Evolutionary conservation across 352 stramenopile species (phyloP).

Genomic region (Pythium apleroticum): DNA sequence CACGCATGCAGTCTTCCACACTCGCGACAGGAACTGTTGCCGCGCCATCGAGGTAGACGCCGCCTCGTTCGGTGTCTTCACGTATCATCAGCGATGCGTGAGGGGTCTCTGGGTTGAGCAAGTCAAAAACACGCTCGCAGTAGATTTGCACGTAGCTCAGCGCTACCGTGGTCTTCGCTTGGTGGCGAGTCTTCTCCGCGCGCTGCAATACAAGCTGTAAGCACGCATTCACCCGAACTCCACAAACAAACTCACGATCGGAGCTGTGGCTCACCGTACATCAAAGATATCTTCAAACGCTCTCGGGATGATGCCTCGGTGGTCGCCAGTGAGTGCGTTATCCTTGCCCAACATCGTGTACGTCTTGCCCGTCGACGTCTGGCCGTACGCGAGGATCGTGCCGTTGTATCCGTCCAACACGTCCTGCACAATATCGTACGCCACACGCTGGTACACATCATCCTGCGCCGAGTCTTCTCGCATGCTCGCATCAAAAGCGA

Average conservation of each 20-base stretch:
- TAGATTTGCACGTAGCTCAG: constrained; percentile 83
- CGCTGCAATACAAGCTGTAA: not conserved
- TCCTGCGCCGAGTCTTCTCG: constrained; percentile 41
- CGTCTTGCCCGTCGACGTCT: constrained; percentile 66
- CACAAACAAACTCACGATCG: not conserved
- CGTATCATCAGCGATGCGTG: constrained; percentile 54
- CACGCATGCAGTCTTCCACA: constrained; percentile 45
- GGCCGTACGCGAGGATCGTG: constrained; percentile 70
- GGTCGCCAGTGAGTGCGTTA: constrained; percentile 33
- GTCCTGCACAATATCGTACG: constrained; percentile 55
- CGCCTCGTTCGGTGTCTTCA: constrained; percentile 58
- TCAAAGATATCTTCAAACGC: constrained; percentile 62
- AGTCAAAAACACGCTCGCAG: constrained; percentile 75
- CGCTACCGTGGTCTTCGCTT: constrained; percentile 45
- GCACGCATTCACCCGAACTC: not conserved
- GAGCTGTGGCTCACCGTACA: constrained; percentile 23
- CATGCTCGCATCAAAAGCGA: constrained; percentile 61
- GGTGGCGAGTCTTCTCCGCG: constrained; percentile 31
- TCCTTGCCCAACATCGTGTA: constrained; percentile 65
- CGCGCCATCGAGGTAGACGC: constrained; percentile 63
- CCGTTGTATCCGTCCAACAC: constrained; percentile 75
- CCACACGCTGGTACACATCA: constrained; percentile 49
- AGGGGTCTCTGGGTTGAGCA: constrained; percentile 46
- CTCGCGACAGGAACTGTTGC: constrained; percentile 39
- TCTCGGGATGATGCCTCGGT: constrained; percentile 59